phyloP scores from a whole-genome alignment of 306 rosid genomes.

The Crotalaria pallida region DNA sequence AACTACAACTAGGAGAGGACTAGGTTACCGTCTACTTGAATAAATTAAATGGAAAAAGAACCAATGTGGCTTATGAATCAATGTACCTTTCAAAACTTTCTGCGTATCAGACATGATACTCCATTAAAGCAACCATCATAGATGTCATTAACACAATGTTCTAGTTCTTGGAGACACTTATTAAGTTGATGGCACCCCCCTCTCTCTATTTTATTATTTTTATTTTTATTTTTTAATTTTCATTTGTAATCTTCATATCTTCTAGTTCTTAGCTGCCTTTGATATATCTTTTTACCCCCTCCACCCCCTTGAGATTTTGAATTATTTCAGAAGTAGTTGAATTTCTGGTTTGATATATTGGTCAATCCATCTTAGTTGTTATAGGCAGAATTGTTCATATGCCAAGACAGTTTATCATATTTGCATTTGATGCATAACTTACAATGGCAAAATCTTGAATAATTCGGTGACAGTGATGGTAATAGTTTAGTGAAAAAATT shows the following conservation, averaged over 20 bases:
- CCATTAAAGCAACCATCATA: not conserved
- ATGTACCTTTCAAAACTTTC: not conserved
- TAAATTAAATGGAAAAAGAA: not conserved
- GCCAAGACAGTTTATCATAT: not conserved
- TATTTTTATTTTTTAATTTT: too few relatives aligned
- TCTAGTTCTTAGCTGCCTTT: not conserved
- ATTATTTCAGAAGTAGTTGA: not conserved
- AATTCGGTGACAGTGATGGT: not conserved
- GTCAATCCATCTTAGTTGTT: not conserved
- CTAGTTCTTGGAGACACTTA: conserved; percentile 5
- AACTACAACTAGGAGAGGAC: not conserved
- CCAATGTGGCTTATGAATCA: not conserved
- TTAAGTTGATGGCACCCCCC: not conserved
- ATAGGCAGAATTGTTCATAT: not conserved
- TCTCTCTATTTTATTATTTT: too few relatives aligned
- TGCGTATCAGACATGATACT: not conserved
- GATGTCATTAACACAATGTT: not conserved
- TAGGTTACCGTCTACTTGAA: not conserved
- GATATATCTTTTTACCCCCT: not conserved
- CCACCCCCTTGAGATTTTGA: not conserved
- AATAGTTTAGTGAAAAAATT: not conserved
- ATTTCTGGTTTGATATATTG: conserved; percentile 8
- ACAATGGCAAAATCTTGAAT: not conserved
- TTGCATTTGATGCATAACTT: conserved; percentile 13
- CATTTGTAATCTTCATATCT: too few relatives aligned